Evolutionary conservation across 2,329 filamentous ascomycete genomes (phyloP).

Genomic region (Aspergillus awamori): DNA sequence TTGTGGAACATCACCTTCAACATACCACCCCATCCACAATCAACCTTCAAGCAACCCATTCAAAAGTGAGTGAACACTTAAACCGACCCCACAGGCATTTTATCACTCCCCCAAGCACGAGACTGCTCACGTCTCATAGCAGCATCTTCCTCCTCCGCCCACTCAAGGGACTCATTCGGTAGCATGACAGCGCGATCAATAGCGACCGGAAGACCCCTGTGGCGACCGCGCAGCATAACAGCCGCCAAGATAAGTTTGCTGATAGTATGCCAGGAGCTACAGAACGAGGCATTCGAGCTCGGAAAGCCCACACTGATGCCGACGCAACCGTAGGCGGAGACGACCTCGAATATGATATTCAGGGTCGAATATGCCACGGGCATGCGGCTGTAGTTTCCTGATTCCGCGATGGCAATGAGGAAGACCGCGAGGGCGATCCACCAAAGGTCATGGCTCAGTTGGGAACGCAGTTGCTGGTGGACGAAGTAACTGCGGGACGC

Average conservation of each 20-base stretch:
- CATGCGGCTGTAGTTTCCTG: constrained; percentile 55
- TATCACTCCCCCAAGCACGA: constrained; percentile 26
- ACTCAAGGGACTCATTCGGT: constrained; percentile 43
- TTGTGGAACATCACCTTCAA: not conserved
- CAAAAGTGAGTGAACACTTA: constrained; percentile 9
- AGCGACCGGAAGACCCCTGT: constrained; percentile 60
- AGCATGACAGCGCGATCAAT: constrained; percentile 56
- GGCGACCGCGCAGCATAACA: constrained; percentile 61
- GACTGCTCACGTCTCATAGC: constrained; percentile 34
- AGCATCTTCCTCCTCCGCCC: constrained; percentile 49
- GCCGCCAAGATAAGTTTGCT: constrained; percentile 62
- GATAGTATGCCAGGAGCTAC: constrained; percentile 56
- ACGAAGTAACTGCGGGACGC: constrained; percentile 53
- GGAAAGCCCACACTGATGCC: constrained; percentile 62
- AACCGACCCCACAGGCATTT: constrained; percentile 31
- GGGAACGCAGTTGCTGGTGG: constrained; percentile 62
- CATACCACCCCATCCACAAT: too few relatives aligned
- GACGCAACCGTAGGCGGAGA: constrained; percentile 62
- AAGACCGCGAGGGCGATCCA: constrained; percentile 64
- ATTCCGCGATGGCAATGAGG: constrained; percentile 64
- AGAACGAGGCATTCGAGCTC: constrained; percentile 57
- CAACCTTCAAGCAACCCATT: too few relatives aligned
- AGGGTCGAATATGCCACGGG: constrained; percentile 61
- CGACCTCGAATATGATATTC: constrained; percentile 56
- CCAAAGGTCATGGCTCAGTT: constrained; percentile 70